A percentile compares a stretch with the other conserved stretches of the same genome.
These are phyloP conservation scores for Lactifluus pinguis DNA, from an alignment of 768 basidiomycete species.

Conservation along the genomic window DNA sequence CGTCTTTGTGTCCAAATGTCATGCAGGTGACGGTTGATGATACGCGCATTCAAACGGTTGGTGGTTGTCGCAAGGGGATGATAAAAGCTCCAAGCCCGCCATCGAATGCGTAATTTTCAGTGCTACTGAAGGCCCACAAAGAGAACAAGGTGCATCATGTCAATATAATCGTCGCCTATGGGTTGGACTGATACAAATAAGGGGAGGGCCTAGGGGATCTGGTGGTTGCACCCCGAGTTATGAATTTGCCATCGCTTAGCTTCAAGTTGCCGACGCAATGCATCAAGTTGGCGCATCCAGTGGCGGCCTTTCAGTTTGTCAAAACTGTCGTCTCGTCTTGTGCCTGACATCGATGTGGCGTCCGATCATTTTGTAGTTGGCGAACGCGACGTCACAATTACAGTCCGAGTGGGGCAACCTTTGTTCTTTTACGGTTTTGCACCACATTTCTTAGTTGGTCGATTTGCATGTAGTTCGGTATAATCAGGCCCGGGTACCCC, in stretches of 20 bases:
- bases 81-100: neutral
- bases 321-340: neutral
- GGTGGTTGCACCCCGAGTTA: neutral
- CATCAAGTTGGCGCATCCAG: neutral
- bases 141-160: constrained; percentile 6
- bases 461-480: too few species aligned
- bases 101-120: neutral
- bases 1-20: neutral
- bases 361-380: neutral
- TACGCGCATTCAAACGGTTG: constrained; percentile 10
- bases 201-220: neutral
- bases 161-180: neutral
- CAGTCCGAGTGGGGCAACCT: neutral
- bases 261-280: neutral
- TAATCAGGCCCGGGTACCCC: too few species aligned
- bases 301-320: too few species aligned
- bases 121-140: neutral
- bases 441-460: too few species aligned
- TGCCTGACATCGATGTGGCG: neutral
- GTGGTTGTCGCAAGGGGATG: neutral
- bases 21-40: neutral
- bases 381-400: neutral
- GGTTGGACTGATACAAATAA: neutral
- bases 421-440: neutral
- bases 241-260: neutral